Evolutionary conservation across 2,329 filamentous ascomycete genomes (phyloP).

Genomic region (Fusarium goolgardi): DNA sequence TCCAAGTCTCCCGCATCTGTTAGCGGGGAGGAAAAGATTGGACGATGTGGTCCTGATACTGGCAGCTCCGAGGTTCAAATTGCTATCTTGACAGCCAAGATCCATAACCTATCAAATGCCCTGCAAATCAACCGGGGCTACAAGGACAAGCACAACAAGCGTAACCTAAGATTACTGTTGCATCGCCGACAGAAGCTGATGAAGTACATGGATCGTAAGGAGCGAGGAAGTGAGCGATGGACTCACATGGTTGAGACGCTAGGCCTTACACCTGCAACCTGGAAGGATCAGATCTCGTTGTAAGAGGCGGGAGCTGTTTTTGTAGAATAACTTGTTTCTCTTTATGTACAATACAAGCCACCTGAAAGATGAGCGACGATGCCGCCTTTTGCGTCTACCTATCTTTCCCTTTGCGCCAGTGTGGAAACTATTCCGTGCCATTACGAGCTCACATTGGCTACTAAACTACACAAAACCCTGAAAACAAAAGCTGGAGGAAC

Average conservation of each 20-base stretch:
- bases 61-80: slow-evolving; percentile 98
- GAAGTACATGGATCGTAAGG: slow-evolving; percentile 86
- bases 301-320: slow-evolving; percentile 45
- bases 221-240: slow-evolving; percentile 92
- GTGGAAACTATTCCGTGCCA: slow-evolving; percentile 50
- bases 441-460: slow-evolving; percentile 54
- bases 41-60: slow-evolving; percentile 87
- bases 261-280: slow-evolving; percentile 87
- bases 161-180: slow-evolving; percentile 85
- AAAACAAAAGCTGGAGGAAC: slow-evolving; percentile 40
- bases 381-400: slow-evolving; percentile 46
- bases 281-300: slow-evolving; percentile 83
- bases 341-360: slow-evolving; percentile 63
- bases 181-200: slow-evolving; percentile 91
- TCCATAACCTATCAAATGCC: slow-evolving; percentile 80
- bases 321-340: slow-evolving; percentile 59
- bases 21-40: slow-evolving; percentile 54
- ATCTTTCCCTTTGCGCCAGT: slow-evolving; percentile 51
- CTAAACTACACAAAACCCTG: slow-evolving; percentile 59
- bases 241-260: slow-evolving; percentile 84
- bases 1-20: slow-evolving; percentile 66
- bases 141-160: slow-evolving; percentile 94
- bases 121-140: slow-evolving; percentile 74
- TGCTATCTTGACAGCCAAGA: slow-evolving; percentile 94
- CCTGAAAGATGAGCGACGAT: slow-evolving; percentile 46